These are phyloP conservation scores for Dothidotthia symphoricarpi DNA, from an alignment of 2,329 filamentous ascomycete genomes.

Conservation along the genomic window DNA sequence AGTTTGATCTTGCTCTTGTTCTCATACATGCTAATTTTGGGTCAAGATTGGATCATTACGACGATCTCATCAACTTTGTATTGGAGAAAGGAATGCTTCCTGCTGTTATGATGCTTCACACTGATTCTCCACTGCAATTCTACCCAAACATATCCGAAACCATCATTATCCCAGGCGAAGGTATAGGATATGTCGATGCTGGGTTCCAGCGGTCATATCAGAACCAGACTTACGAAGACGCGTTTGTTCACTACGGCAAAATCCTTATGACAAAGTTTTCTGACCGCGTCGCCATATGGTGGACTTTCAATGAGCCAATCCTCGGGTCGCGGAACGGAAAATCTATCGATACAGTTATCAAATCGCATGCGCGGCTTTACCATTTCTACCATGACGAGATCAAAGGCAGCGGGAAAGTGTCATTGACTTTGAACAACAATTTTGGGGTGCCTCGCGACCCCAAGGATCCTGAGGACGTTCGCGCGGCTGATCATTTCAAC, in stretches of 20 bases:
- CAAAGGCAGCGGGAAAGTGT: slow-evolving; percentile 51
- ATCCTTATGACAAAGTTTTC: slow-evolving; percentile 54
- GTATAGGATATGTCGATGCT: slow-evolving; percentile 28
- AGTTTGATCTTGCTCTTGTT: background rate
- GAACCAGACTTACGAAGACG: slow-evolving; percentile 50
- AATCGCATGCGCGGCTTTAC: slow-evolving; percentile 52
- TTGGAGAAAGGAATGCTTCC: slow-evolving; percentile 53
- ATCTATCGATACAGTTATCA: slow-evolving; percentile 37
- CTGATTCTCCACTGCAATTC: slow-evolving; percentile 50
- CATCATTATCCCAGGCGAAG: slow-evolving; percentile 18
- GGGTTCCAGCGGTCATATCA: slow-evolving; percentile 42
- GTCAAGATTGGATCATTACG: slow-evolving; percentile 51
- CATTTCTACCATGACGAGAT: slow-evolving; percentile 57
- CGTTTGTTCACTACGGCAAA: slow-evolving; percentile 56
- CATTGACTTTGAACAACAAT: slow-evolving; percentile 50
- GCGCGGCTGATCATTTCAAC: slow-evolving; percentile 48
- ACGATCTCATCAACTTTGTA: slow-evolving; percentile 54
- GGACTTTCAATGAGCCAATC: slow-evolving; percentile 56
- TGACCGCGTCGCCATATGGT: slow-evolving; percentile 54
- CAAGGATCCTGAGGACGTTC: slow-evolving; percentile 45
- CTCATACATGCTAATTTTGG: background rate
- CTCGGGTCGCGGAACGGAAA: slow-evolving; percentile 45
- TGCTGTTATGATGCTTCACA: slow-evolving; percentile 51
- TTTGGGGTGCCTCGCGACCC: slow-evolving; percentile 39
- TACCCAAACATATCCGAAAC: slow-evolving; percentile 36